Evolutionary conservation across 1,284 basidiomycete species (phyloP).

Genomic region (Xerocomus amazonicus): DNA sequence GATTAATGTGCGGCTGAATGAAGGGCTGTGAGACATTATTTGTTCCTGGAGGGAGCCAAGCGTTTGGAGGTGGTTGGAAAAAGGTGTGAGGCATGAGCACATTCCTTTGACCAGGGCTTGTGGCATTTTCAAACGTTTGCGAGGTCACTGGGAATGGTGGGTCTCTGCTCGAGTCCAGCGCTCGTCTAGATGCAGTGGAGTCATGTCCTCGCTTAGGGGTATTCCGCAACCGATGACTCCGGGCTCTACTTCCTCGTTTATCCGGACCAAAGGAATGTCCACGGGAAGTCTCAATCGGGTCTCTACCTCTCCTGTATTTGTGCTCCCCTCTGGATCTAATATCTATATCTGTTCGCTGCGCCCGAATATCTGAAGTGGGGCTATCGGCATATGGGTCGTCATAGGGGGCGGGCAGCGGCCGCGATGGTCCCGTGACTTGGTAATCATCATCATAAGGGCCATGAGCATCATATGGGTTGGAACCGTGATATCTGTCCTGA

Average conservation of each 20-base stretch:
- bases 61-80: constrained; percentile 11
- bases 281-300: constrained; percentile 14
- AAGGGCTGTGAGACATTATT: constrained; percentile 34
- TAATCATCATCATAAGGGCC: constrained; percentile 65
- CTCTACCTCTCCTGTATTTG: constrained; percentile 21
- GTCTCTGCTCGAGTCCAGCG: constrained; percentile 30
- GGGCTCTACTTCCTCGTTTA: constrained; percentile 19
- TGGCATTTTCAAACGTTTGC: constrained; percentile 44
- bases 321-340: constrained; percentile 17
- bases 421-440: constrained; percentile 43
- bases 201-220: constrained; percentile 15
- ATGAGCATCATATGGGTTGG: constrained; percentile 60
- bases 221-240: constrained; percentile 15
- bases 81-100: constrained; percentile 14
- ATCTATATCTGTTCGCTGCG: constrained; percentile 1
- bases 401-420: constrained; percentile 65
- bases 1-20: constrained; percentile 80
- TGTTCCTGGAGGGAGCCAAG: constrained; percentile 17
- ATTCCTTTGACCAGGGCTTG: constrained; percentile 41
- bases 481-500: constrained; percentile 43
- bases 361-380: constrained; percentile 26
- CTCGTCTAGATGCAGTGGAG: constrained; percentile 12
- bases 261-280: constrained; percentile 37
- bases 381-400: constrained; percentile 72
- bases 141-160: constrained; percentile 45